Base-by-base conservation (phyloP, 2,329 filamentous ascomycete species). In the Aspergillus pseudoviridinutans region DNA sequence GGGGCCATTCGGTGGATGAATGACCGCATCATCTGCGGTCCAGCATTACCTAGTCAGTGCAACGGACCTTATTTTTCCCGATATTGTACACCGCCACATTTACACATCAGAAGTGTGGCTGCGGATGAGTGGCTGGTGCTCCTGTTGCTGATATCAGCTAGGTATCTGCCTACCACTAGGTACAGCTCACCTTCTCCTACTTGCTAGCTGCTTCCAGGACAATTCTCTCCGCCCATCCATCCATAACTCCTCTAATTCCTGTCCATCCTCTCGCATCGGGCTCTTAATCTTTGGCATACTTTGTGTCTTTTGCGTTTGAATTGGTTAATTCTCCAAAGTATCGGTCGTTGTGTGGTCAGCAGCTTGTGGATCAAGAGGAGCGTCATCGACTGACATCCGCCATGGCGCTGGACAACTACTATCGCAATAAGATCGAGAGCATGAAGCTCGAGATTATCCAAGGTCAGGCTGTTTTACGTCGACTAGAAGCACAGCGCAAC, bases 361-460 rank as follows among this genome's bases (percentile, higher is more conserved):
- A 22, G 29, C 29, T 29, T 50, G 51, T 56, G 56, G 51, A 54
- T 59, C 56, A 56, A 54, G 50, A 61, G 62, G 60, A 66, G 64
- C 64, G 63, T 66, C 61, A 65, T 68, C 61, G 57, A 54, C 64
- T 51, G 47, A 59, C 59, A 71, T 75, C 77, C 84, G 87, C 74
- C 76, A 99, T 99, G 94, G 92, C 93, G 85, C 90, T 99, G 80
- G 94, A 97, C 79, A 96, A 90, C 79, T 99, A 97, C 82, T 99
- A 96, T 79, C 91, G 94, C 81, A 97, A 97, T 84, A 99, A 99
- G 84, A 97, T 97, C 80, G 94, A 99, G 90, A 88, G 90, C 76
- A 96, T 97, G 90, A 97, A 97, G 89, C 92, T 99, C 76, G 93
- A 99, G 86, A 99, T 99, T 76, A 93, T 99, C 76, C 93, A 97